phyloP scores from a whole-genome alignment of 2,329 filamentous ascomycete genomes.

The Aspergillus vadensis region DNA sequence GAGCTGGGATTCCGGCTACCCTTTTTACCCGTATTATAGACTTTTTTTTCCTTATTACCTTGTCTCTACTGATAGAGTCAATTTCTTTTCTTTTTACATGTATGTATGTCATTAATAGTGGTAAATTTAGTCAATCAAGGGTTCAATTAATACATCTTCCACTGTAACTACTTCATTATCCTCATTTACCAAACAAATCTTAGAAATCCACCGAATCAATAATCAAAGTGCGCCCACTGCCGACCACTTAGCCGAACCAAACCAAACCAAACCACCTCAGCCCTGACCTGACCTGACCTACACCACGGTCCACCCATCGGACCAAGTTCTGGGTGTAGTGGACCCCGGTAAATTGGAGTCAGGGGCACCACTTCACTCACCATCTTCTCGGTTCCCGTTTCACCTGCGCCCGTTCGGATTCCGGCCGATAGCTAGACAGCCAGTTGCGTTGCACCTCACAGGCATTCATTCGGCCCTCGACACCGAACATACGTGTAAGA shows the following conservation, averaged over 20 bases:
- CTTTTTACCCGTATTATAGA: constrained; percentile 41
- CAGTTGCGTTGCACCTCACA: neutral
- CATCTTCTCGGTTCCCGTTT: neutral
- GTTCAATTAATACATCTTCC: constrained; percentile 21
- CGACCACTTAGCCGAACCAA: neutral
- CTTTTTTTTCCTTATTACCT: constrained; percentile 37
- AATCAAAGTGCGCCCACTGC: neutral
- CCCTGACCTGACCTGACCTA: neutral
- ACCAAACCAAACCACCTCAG: neutral
- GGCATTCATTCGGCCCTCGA: neutral
- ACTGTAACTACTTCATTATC: neutral
- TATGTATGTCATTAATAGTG: constrained; percentile 48
- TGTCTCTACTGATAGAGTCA: constrained; percentile 37
- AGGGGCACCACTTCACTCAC: neutral
- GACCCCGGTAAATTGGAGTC: constrained; percentile 1
- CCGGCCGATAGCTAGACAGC: neutral
- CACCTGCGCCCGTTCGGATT: neutral
- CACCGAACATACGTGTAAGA: neutral
- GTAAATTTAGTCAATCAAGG: constrained; percentile 41
- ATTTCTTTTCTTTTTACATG: constrained; percentile 42
- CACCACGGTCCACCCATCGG: neutral
- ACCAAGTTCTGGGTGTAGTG: neutral
- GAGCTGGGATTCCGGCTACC: constrained; percentile 27
- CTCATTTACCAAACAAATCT: too few species aligned
- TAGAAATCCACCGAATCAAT: too few species aligned